These are phyloP conservation scores for Cyclocybe aegerita DNA, from an alignment of 768 basidiomycete species.

Conservation along the genomic window DNA sequence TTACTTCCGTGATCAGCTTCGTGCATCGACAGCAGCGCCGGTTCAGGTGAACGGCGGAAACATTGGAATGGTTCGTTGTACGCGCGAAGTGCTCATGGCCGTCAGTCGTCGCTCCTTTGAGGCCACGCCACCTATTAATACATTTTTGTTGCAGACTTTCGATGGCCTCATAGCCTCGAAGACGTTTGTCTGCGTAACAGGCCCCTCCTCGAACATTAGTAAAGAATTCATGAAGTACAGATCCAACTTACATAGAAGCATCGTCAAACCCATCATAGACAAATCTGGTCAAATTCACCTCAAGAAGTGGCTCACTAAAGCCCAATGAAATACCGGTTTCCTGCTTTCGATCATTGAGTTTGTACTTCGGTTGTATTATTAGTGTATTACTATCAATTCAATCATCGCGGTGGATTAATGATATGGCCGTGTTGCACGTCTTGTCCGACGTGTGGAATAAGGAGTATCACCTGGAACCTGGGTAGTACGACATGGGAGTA, in stretches of 20 bases:
- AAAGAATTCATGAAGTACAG: constrained; percentile 79
- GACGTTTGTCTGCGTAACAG: constrained; percentile 54
- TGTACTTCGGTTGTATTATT: constrained; percentile 3
- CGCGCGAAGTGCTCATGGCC: constrained; percentile 60
- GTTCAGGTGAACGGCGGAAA: constrained; percentile 72
- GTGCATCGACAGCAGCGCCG: constrained; percentile 70
- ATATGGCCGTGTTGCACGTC: too few relatives aligned
- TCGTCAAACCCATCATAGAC: constrained; percentile 68
- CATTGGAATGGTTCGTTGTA: constrained; percentile 72
- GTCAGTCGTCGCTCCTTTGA: constrained; percentile 40
- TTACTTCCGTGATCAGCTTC: constrained; percentile 72
- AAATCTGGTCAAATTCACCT: constrained; percentile 66
- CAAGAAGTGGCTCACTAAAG: constrained; percentile 76
- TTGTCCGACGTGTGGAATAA: too few relatives aligned
- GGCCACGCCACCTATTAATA: neutral
- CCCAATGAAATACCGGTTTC: constrained; percentile 24
- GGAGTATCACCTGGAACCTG: neutral
- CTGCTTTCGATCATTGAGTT: neutral
- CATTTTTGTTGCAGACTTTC: constrained; percentile 59
- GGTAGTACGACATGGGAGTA: neutral
- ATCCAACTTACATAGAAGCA: constrained; percentile 59
- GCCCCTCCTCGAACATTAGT: constrained; percentile 47
- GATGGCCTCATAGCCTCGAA: constrained; percentile 59
- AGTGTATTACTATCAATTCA: neutral
- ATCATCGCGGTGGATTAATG: too few relatives aligned